phyloP scores from a whole-genome alignment of 495 filamentous ascomycete genomes.

The Aspergillus egyptiacus region DNA sequence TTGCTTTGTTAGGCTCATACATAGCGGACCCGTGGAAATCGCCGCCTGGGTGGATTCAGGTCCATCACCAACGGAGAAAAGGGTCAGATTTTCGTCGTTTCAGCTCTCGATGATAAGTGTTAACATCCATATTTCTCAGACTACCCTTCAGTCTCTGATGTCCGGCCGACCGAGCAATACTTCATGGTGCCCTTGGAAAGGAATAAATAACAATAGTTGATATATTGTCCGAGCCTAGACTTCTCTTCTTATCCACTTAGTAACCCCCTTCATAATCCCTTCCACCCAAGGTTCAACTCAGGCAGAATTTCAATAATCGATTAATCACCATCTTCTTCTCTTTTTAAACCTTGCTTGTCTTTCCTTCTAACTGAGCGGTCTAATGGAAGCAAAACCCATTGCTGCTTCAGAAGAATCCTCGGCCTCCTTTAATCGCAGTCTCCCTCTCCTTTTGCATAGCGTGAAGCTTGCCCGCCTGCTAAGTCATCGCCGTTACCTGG shows the following conservation, averaged over 20 bases:
- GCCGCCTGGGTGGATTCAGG: not conserved
- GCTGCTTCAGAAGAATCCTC: not conserved
- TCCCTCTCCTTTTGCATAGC: constrained; percentile 1
- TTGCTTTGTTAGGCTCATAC: not conserved
- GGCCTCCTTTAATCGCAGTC: not conserved
- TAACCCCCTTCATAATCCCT: constrained; percentile 14
- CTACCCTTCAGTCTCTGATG: too few species aligned
- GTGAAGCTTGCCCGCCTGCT: constrained; percentile 10
- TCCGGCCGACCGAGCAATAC: too few species aligned
- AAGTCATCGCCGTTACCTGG: constrained; percentile 10
- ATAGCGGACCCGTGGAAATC: constrained; percentile 2
- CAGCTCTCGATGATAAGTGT: too few species aligned
- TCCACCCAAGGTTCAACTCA: constrained; percentile 1
- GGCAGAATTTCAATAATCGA: not conserved
- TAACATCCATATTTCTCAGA: too few species aligned
- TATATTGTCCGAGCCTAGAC: too few species aligned
- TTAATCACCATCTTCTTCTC: not conserved
- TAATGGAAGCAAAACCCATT: too few species aligned
- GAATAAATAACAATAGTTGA: too few species aligned
- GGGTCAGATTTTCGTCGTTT: not conserved
- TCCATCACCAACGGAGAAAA: not conserved
- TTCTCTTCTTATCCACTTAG: too few species aligned
- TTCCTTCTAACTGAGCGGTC: not conserved
- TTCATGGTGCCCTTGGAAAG: too few species aligned
- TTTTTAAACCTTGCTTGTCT: constrained; percentile 5